Base-by-base conservation (phyloP, 805 yeast species). In the Kuraishia ogatae region DNA sequence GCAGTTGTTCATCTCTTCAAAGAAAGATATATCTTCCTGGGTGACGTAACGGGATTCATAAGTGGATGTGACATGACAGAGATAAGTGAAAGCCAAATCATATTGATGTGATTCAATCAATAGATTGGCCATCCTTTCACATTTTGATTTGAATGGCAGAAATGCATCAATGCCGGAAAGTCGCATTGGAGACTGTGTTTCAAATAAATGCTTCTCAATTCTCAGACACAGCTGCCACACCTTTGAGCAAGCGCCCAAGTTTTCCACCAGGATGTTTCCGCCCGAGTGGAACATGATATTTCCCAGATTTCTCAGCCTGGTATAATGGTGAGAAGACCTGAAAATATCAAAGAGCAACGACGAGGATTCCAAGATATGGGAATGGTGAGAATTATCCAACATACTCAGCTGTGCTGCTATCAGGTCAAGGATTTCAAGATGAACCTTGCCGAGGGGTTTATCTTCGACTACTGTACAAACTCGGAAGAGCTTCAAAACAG, bases 301-400 rank as follows among this genome's bases (percentile, higher is more conserved):
- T 2, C 83, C 74, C 2, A 81, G 58, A 60, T 79, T 80, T 52
- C 73, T 67, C 6, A 77, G 62, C 55, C 84, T 63, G 57, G 75
- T 78, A 2, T 8, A 2, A 13, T 52, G 53, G 43, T 22, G 21
- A n/a, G 15, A 23, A 15, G 23, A 28, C 24, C 29, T 50, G 22
- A 28, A 21, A 11, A 50, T 50, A n/a, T 26, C n/a, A 8, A 50
- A 19, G 7, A 50, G 46, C 3, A 28, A 29, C 15, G 8, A 2
- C 21, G 29, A 28, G 3, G 39, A 24, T n/a, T 46, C 53, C 35
- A 8, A 2, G 8, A 39, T 8, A 23, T 51, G 47, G 26, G 48
- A 2, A n/a, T 22, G 13, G 15, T 22, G 19, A 26, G 11, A 13
- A 21, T 22, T 19, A n/a, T 39, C 6, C 26, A 21, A 15, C 11